phyloP scores from a whole-genome alignment of 108 stramenopile species.

The Seminavis robusta region DNA sequence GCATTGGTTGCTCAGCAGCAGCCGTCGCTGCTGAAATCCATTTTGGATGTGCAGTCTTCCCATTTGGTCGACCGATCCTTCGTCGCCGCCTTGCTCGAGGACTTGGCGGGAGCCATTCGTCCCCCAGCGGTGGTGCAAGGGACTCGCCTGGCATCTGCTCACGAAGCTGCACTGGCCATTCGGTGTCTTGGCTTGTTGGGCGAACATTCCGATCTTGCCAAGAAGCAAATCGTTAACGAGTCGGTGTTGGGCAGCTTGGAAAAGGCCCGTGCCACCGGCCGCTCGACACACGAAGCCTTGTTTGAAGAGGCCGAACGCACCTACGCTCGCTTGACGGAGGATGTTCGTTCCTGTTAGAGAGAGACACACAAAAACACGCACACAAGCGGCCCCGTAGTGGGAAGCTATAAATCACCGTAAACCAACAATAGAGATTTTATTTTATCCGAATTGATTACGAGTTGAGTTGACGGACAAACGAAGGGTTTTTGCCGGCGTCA shows the following conservation, averaged over 20 bases:
- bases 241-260: constrained; percentile 28
- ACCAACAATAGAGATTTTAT: no score
- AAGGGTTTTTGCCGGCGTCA: no score
- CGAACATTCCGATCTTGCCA: background rate
- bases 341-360: no score
- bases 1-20: constrained; percentile 10
- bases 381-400: no score
- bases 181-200: constrained; percentile 31
- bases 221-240: constrained; percentile 7
- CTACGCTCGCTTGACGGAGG: constrained; percentile 29
- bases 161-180: constrained; percentile 43
- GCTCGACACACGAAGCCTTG: constrained; percentile 21
- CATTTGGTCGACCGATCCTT: constrained; percentile 6
- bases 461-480: no score
- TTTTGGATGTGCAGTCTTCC: constrained; percentile 2
- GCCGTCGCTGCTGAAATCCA: constrained; percentile 3
- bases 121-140: constrained; percentile 30
- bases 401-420: no score
- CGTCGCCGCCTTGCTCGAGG: constrained; percentile 23
- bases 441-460: no score
- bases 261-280: constrained; percentile 19
- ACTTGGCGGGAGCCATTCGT: constrained; percentile 35
- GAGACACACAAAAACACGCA: no score
- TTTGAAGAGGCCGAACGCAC: constrained; percentile 26
- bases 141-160: constrained; percentile 29